Conservation (phyloP, 352 stramenopile genomes). For the Globisporangium iwayamae region DNA sequence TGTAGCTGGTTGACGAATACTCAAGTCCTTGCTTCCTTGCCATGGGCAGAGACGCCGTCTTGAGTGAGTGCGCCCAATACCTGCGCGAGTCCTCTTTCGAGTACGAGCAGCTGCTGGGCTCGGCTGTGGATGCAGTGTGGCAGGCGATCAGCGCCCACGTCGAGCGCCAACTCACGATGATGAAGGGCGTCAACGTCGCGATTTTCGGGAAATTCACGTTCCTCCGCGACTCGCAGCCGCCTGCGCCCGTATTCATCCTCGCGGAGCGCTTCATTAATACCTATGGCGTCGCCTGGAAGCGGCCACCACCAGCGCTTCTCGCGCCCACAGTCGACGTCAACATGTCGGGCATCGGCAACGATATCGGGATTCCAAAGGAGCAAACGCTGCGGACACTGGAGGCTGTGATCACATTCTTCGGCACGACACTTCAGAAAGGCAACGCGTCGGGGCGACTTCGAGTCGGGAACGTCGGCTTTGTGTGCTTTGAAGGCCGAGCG, state of each 20-base stretch:
- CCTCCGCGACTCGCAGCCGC: constrained; percentile 31
- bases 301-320: constrained; percentile 41
- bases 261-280: constrained; percentile 41
- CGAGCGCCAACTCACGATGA: constrained; percentile 33
- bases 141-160: constrained; percentile 29
- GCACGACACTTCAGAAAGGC: constrained; percentile 32
- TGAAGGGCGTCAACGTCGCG: constrained; percentile 37
- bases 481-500: constrained; percentile 40
- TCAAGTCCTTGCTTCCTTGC: background rate
- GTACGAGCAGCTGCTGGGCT: constrained; percentile 54
- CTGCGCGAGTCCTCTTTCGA: constrained; percentile 47
- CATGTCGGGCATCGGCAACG: constrained; percentile 40
- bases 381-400: constrained; percentile 42
- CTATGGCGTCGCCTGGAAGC: constrained; percentile 39
- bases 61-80: constrained; percentile 46
- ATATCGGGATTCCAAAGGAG: constrained; percentile 37
- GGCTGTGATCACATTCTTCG: constrained; percentile 37
- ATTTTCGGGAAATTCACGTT: constrained; percentile 60
- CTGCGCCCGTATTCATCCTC: constrained; percentile 44
- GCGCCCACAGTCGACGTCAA: constrained; percentile 38
- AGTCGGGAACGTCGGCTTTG: constrained; percentile 31
- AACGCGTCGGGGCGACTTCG: constrained; percentile 23
- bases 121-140: constrained; percentile 46
- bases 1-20: constrained; percentile 4
- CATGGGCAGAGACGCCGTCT: constrained; percentile 19